Base-by-base conservation (phyloP, 176 grass and related monocot genomes). In the Olyra latifolia region DNA sequence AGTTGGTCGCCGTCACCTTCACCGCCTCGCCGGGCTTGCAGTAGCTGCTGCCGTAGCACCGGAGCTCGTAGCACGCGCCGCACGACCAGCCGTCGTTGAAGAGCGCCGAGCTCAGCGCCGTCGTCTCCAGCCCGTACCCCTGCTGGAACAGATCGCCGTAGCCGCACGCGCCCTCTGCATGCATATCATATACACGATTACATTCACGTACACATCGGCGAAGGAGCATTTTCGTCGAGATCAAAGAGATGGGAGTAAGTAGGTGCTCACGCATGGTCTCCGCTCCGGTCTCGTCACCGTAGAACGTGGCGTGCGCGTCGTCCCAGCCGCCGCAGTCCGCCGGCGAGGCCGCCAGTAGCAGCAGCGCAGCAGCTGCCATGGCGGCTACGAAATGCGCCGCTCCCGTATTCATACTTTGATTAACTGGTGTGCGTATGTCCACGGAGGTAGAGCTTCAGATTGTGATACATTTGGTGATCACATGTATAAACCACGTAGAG, bases 251-350 rank as follows among this genome's bases (percentile, higher is more conserved):
- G 32, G 32, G 32, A 35, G 32, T 46, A 12, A 11, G 44, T 46
- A 46, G 10, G 47, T 55, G 7, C 66, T 70, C 16, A 71, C 68
- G 6, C 43, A 71, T 71, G 68, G 68, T 71, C 14, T 71, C 44
- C 14, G 0, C 68, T 5, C 24, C 67, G 67, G 0, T 54, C 50
- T 88, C 59, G 39, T 85, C 77, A 45, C 89, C 82, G 11, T 88
- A 91, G 81, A 83, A 91, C 17, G 89, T 91, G 41, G 82, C 89
- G 69, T 88, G 82, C n/a, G 86, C 89, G 23, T 50, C 22, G 44
- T 71, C 23, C 67, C 67, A 70, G 22, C 41, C 66, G 16, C 29
- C 12, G n/a, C n/a, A n/a, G 35, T 7, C 24, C 45, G 27, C 69
- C 2, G 8, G 54, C 6, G 1, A 20, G 16, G 41, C 7, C 24